Percentiles rank a stretch among this genome's conserved stretches.
Conservation (phyloP, 1,139 yeast genomes). For the Yamadazyma kanchanaburiensis region DNA sequence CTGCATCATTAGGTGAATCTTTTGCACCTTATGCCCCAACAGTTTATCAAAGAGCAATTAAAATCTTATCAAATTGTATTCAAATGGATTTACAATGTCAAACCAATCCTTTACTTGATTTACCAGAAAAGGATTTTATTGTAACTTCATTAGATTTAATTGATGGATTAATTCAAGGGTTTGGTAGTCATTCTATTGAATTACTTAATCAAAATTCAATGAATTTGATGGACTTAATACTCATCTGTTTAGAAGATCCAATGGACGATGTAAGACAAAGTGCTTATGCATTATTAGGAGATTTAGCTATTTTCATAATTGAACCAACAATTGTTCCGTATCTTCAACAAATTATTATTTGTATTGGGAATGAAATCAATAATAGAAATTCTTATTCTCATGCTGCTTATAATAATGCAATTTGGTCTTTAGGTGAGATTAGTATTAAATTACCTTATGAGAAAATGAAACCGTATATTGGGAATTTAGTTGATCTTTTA, state of each 20-base stretch:
- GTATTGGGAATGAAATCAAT: conserved; percentile 66
- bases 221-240: conserved; percentile 60
- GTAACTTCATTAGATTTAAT: conserved; percentile 86
- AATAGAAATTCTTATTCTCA: conserved; percentile 47
- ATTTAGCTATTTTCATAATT: conserved; percentile 65
- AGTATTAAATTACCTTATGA: conserved; percentile 53
- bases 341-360: conserved; percentile 55
- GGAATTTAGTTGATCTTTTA: conserved; percentile 56
- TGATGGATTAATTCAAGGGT: conserved; percentile 91
- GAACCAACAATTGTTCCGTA: conserved; percentile 54
- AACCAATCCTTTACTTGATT: conserved; percentile 63
- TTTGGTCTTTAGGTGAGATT: conserved; percentile 92
- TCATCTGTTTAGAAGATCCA: conserved; percentile 73
- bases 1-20: conserved; percentile 78
- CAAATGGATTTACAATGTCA: conserved; percentile 64
- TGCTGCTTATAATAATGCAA: conserved; percentile 82
- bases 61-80: conserved; percentile 66
- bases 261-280: conserved; percentile 88
- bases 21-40: conserved; percentile 90
- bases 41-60: conserved; percentile 77
- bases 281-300: conserved; percentile 88
- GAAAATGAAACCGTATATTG: conserved; percentile 56
- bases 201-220: conserved; percentile 42
- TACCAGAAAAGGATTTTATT: conserved; percentile 88
- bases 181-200: conserved; percentile 60